Base-by-base conservation (phyloP, 2,329 filamentous ascomycete genomes). In the Leptographium wingfieldii region DNA sequence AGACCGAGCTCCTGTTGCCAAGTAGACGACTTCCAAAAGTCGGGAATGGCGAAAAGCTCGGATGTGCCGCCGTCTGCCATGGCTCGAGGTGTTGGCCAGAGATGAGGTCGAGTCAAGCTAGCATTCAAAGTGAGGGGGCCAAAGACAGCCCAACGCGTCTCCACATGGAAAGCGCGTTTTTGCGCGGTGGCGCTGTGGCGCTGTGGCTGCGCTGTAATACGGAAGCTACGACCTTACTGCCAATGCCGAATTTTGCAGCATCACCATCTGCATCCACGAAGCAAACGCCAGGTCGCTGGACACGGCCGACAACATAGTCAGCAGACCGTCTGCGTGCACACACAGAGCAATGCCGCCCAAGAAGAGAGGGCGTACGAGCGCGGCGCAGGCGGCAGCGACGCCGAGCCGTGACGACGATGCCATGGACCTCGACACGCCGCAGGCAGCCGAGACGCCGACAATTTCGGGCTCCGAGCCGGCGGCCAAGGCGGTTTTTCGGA, bases 1-100 rank as follows among this genome's bases (percentile, higher is more conserved):
- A n/a, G 43, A 9, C 7, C 43, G 16, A 51, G 54, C 27, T 70
- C 63, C 9, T 75, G 70, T 46, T 80, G 70, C 70, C 79, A 78
- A 65, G 72, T 75, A 2, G 84, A 82, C 31, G 77, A 72, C 59
- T 74, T 74, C 78, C 80, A 83, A 62, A 87, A 78, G 67, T 85
- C 77, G 48, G 82, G 82, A 54, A 84, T 82, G 48, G 80, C 78
- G 67, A 89, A 89, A 38, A 85, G 77, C 67, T 85, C 72, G 55
- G 79, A 75, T 59, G 72, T 68, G 49, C 77, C 60, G 4, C 40
- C 33, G 58, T 61, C 40, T 12, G 55, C 51, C 62, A 66, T 64
- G 56, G 35, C 38, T 22, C n/a, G 54, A 12, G 22, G 33, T 29
- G 22, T 56, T 43, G 33, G 53, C 12, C 2, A 35, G 19, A 22